These are phyloP conservation scores for Dioscorea zingiberensis DNA, from an alignment of 106 monocot genomes.

Conservation along the genomic window DNA sequence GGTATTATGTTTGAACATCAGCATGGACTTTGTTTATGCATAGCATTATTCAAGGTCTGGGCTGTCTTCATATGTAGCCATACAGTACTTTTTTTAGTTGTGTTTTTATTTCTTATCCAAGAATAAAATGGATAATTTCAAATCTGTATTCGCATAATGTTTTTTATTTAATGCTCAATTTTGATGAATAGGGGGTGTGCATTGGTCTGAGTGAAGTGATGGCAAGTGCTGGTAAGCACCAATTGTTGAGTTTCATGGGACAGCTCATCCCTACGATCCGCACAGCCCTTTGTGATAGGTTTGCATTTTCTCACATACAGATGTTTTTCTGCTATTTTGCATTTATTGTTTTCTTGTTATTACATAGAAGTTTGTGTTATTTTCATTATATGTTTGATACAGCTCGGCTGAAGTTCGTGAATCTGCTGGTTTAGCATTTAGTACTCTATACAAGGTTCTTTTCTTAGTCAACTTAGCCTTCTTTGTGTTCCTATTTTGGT, in stretches of 20 bases:
- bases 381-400: background rate
- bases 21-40: too few relatives aligned
- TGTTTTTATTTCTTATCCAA: too few relatives aligned
- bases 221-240: constrained; percentile 94
- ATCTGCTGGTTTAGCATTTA: constrained; percentile 95
- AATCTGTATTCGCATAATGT: too few relatives aligned
- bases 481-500: background rate
- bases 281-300: constrained; percentile 98
- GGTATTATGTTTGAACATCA: too few relatives aligned
- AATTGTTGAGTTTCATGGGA: constrained; percentile 87
- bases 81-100: too few relatives aligned
- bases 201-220: constrained; percentile 98
- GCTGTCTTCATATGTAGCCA: too few relatives aligned
- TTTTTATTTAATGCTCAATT: too few relatives aligned
- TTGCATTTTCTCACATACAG: constrained; percentile 6
- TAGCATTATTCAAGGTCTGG: too few relatives aligned
- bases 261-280: constrained; percentile 94
- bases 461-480: background rate
- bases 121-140: too few relatives aligned
- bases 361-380: background rate
- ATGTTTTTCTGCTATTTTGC: background rate
- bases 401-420: constrained; percentile 90
- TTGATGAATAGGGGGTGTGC: constrained; percentile 70
- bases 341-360: background rate
- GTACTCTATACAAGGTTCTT: constrained; percentile 97